These are phyloP conservation scores for Trichomonas vaginalis DNA, from an alignment of 208 protist genomes.

Conservation along the genomic window DNA sequence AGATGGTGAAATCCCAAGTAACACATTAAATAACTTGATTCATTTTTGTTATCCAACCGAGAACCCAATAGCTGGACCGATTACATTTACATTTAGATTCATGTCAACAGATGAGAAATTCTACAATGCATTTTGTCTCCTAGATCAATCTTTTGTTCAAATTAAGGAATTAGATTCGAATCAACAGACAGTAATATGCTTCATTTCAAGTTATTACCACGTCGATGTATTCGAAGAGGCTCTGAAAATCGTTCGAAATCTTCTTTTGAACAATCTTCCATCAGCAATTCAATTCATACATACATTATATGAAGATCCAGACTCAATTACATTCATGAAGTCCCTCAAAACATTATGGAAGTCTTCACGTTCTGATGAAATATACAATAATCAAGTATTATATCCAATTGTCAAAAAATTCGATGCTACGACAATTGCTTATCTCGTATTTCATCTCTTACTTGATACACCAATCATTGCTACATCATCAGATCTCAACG, in stretches of 20 bases:
- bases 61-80: neutral
- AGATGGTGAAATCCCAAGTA: neutral
- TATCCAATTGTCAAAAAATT: neutral
- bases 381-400: neutral
- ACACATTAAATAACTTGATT: neutral
- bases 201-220: neutral
- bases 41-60: neutral
- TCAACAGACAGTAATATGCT: neutral
- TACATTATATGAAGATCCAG: neutral
- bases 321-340: neutral
- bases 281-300: neutral
- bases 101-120: neutral
- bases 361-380: neutral
- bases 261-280: neutral
- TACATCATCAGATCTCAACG: neutral
- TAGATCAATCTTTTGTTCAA: neutral
- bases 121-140: constrained; percentile 6
- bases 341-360: neutral
- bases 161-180: neutral
- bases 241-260: neutral
- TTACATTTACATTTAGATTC: neutral
- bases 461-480: neutral
- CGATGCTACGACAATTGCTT: neutral
- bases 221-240: neutral
- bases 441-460: neutral